Evolutionary conservation across 2,329 filamentous ascomycete genomes (phyloP).

Genomic region (Rhinocladiella mackenziei): DNA sequence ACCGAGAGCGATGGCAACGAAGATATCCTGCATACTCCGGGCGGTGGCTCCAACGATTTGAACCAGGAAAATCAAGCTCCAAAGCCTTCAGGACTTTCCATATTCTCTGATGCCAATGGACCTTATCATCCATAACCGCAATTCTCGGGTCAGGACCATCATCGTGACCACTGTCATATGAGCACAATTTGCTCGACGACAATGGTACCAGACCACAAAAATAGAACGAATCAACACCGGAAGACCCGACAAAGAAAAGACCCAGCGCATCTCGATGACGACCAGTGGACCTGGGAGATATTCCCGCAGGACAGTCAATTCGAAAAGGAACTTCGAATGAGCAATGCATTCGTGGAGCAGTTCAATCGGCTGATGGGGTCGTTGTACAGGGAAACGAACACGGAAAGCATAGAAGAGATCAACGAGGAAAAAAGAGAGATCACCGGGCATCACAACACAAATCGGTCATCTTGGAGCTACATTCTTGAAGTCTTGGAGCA

Average conservation of each 20-base stretch:
- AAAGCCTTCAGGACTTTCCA: background rate
- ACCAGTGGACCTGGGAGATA: background rate
- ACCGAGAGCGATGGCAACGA: background rate
- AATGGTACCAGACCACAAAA: background rate
- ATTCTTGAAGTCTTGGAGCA: no score
- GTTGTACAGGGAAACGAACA: no score
- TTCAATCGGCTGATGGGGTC: no score
- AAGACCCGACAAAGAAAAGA: background rate
- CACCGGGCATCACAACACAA: no score
- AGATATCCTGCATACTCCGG: background rate
- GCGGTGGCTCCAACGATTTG: background rate
- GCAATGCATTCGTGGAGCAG: no score
- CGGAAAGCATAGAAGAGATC: background rate
- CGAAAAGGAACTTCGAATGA: background rate
- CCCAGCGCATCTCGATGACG: background rate
- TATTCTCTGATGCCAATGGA: background rate
- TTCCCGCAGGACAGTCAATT: background rate
- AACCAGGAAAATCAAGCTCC: conserved; percentile 10
- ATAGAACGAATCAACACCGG: background rate
- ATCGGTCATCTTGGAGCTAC: no score
- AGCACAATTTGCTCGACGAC: background rate
- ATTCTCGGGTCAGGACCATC: conserved; percentile 19
- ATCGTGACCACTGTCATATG: conserved; percentile 2
- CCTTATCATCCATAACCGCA: conserved; percentile 18
- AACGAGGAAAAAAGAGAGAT: no score